Percentiles rank a stretch among this genome's conserved stretches.
Evolutionary conservation across 371 early-diverging fungal genomes (phyloP).

Genomic region (Mycotypha africana): DNA sequence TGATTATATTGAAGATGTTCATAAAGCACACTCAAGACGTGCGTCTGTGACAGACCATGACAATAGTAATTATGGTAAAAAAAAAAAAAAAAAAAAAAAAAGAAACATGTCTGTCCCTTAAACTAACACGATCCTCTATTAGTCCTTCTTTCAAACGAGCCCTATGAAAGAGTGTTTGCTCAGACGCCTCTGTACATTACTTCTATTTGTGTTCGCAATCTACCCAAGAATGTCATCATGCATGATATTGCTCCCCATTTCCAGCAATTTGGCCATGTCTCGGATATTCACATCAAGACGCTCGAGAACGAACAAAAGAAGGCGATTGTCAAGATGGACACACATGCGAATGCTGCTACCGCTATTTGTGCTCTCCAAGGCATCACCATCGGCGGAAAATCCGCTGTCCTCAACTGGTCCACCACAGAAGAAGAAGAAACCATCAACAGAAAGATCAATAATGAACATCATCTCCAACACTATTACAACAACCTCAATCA

Average conservation of each 20-base stretch:
- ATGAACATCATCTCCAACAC: too few species aligned
- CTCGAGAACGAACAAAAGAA: too few species aligned
- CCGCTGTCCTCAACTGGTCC: background rate
- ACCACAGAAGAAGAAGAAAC: background rate
- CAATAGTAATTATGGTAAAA: conserved; percentile 63
- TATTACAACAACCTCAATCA: too few species aligned
- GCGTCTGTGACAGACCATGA: background rate
- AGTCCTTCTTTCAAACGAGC: conserved; percentile 26
- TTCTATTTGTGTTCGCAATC: conserved; percentile 81
- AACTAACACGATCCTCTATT: too few species aligned
- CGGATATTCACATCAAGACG: conserved; percentile 69
- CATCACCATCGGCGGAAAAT: conserved; percentile 28
- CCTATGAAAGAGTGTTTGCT: conserved; percentile 64
- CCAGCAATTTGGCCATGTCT: conserved; percentile 66
- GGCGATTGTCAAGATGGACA: conserved; percentile 76
- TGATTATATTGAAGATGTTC: too few species aligned
- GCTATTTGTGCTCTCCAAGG: conserved; percentile 82
- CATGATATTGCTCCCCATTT: conserved; percentile 51
- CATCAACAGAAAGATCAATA: background rate
- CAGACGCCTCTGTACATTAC: conserved; percentile 77
- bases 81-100: conserved; percentile 76
- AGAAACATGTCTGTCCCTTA: conserved; percentile 54
- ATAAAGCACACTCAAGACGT: too few species aligned
- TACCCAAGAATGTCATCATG: conserved; percentile 47
- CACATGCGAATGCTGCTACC: conserved; percentile 84